Conservation (phyloP, 2,329 filamentous ascomycete species). For the Sporothrix curviconia region DNA sequence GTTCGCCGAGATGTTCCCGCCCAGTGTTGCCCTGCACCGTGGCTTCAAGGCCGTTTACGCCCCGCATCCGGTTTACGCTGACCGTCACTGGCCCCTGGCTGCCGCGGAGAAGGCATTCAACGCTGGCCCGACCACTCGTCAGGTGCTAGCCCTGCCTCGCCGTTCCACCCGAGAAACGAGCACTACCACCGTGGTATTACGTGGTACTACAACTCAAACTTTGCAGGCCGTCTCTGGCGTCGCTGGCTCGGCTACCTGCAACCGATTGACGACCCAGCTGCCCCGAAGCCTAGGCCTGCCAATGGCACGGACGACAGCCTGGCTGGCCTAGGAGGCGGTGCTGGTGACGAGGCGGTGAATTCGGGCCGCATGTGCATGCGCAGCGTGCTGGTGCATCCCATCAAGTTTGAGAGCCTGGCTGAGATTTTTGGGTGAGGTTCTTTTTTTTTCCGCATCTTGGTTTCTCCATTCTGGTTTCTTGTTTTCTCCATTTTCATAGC, state of each 20-base stretch:
- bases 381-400: constrained; percentile 73
- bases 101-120: constrained; percentile 76
- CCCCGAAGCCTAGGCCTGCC: constrained; percentile 11
- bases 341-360: constrained; percentile 41
- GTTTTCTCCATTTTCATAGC: background rate
- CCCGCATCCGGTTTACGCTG: constrained; percentile 74
- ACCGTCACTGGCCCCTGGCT: constrained; percentile 64
- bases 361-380: constrained; percentile 70
- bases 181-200: constrained; percentile 76
- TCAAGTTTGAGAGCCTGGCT: constrained; percentile 56
- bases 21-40: constrained; percentile 64
- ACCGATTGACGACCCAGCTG: constrained; percentile 17
- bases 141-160: constrained; percentile 48
- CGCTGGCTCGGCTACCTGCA: constrained; percentile 64
- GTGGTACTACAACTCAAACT: constrained; percentile 80
- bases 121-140: constrained; percentile 60
- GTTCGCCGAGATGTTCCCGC: constrained; percentile 76
- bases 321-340: constrained; percentile 33
- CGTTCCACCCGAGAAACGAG: constrained; percentile 64
- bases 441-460: constrained; percentile 23
- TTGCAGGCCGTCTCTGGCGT: constrained; percentile 70
- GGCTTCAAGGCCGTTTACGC: constrained; percentile 73
- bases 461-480: background rate
- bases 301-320: constrained; percentile 39
- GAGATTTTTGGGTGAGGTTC: constrained; percentile 11